A percentile compares a stretch with the other conserved stretches of the same genome.
Evolutionary conservation across 768 basidiomycete genomes (phyloP).

Genomic region (Tulasnella sp.): DNA sequence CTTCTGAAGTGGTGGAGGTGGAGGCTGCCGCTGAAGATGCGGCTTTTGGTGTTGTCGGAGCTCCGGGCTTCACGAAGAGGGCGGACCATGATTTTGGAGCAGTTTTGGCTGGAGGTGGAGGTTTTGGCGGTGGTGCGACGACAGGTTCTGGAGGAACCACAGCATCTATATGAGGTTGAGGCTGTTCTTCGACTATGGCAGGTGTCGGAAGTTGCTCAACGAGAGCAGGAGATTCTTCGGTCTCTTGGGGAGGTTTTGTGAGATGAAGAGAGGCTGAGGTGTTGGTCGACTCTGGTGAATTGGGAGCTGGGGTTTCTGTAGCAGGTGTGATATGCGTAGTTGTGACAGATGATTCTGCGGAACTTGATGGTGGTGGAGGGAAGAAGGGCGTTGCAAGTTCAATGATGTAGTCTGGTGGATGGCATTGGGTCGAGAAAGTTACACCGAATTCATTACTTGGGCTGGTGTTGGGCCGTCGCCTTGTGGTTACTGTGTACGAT

Average conservation of each 20-base stretch:
- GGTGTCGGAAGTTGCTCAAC: constrained; percentile 23
- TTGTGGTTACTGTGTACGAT: constrained; percentile 20
- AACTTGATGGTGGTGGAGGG: constrained; percentile 47
- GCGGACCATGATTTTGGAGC: constrained; percentile 37
- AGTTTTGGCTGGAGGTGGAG: constrained; percentile 23
- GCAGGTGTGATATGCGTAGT: constrained; percentile 27
- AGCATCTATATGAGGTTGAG: background rate
- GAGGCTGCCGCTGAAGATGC: constrained; percentile 48
- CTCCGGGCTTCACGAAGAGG: constrained; percentile 39
- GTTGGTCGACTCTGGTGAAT: constrained; percentile 16
- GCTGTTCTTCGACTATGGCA: background rate
- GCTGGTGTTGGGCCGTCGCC: constrained; percentile 4
- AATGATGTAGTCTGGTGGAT: constrained; percentile 43
- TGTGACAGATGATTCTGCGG: constrained; percentile 14
- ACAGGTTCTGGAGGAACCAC: constrained; percentile 2
- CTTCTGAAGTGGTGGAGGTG: background rate
- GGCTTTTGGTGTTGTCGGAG: constrained; percentile 51
- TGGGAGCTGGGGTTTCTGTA: constrained; percentile 26
- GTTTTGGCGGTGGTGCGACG: background rate
- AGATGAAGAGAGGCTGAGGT: background rate
- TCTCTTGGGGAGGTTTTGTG: background rate
- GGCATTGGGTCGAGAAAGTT: constrained; percentile 27
- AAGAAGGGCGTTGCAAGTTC: constrained; percentile 51
- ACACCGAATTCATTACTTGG: constrained; percentile 25
- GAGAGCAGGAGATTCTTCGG: constrained; percentile 23